phyloP scores from a whole-genome alignment of 768 basidiomycete species.

The Termitomyces bulborhizus region DNA sequence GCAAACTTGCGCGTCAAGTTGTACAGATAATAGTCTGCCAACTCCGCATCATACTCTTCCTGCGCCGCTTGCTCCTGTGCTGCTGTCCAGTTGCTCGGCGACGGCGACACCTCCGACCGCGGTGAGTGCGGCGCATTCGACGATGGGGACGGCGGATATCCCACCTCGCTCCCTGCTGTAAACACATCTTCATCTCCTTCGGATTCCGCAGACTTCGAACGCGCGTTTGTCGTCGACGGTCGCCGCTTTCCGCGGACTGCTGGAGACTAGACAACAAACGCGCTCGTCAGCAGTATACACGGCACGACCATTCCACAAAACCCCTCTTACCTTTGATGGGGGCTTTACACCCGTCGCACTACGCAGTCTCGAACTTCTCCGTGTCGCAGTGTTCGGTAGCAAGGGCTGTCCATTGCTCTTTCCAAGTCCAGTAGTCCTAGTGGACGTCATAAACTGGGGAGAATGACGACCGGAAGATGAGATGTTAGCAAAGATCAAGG shows the following conservation, averaged over 20 bases:
- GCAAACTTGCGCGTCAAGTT: conserved; percentile 79
- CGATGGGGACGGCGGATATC: conserved; percentile 56
- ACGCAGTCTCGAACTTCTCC: conserved; percentile 71
- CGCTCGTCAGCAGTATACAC: conserved; percentile 2
- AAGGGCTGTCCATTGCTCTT: conserved; percentile 45
- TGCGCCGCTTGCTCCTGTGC: conserved; percentile 68
- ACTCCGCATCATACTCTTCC: conserved; percentile 61
- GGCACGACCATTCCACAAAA: neutral
- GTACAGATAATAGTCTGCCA: conserved; percentile 82
- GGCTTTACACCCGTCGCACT: conserved; percentile 10
- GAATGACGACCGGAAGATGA: conserved; percentile 79
- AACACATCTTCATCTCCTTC: conserved; percentile 64
- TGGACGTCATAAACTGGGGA: conserved; percentile 66
- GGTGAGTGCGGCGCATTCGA: conserved; percentile 56
- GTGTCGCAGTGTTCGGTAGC: conserved; percentile 30
- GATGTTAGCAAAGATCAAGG: conserved; percentile 82
- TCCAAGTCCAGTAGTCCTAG: conserved; percentile 47
- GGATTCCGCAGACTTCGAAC: conserved; percentile 61
- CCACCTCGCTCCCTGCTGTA: conserved; percentile 35
- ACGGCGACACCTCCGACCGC: conserved; percentile 57
- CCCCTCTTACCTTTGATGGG: conserved; percentile 42
- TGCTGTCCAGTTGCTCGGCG: conserved; percentile 56
- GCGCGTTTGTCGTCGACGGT: conserved; percentile 41
- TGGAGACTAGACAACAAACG: conserved; percentile 21
- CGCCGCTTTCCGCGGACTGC: conserved; percentile 55